Evolutionary conservation across 768 basidiomycete genomes (phyloP), one percentile per base, ranked within the genome.

Genomic region (Auricularia cornea): DNA sequence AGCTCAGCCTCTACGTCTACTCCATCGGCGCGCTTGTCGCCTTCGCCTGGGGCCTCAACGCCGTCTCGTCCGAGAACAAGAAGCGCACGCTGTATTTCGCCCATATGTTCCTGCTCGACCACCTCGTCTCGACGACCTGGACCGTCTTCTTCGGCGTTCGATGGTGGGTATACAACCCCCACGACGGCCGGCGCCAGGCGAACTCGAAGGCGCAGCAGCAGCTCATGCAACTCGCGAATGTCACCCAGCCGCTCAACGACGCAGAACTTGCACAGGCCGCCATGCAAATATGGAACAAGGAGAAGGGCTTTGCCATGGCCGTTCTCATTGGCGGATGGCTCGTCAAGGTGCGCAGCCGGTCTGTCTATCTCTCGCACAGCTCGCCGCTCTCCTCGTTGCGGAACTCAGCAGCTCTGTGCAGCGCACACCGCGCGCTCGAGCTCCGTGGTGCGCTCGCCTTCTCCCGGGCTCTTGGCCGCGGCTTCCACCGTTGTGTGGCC

Each of bases 101-200:
- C 0, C 95, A 99, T 73, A 76, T 94, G 35, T 99, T 93, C 78
- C 84, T 90, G 64, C 84, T 91, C 63, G 97, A 99, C 75, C 95
- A 99, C 74, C 73, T 97, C 63, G 77, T 99, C 65, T 89, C 87
- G 18, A 94, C 95, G 1, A 77, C 88, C 0, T 98, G 92, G 89
- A 95, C 94, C n/a, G 81, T 89, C 48, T 90, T 91, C 71, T 98
- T 99, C 66, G 90, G 87, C 41, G 82, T 92, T 26, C 77, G 82
- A 44, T 99, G 95, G 96, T 99, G 93, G 89, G 75, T 84, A 35
- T 89, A 89, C 76, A 90, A 86, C 1, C 90, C 94, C 0, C 97
- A 99, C 71, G 94, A 99, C 68, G 97, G 97, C 4, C 81, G 80
- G 28, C 84, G 86, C 1, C 83, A 84, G 35, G 83, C 83, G 66